phyloP scores from a whole-genome alignment of 768 basidiomycete species.

The Sporobolomyces pararoseus region DNA sequence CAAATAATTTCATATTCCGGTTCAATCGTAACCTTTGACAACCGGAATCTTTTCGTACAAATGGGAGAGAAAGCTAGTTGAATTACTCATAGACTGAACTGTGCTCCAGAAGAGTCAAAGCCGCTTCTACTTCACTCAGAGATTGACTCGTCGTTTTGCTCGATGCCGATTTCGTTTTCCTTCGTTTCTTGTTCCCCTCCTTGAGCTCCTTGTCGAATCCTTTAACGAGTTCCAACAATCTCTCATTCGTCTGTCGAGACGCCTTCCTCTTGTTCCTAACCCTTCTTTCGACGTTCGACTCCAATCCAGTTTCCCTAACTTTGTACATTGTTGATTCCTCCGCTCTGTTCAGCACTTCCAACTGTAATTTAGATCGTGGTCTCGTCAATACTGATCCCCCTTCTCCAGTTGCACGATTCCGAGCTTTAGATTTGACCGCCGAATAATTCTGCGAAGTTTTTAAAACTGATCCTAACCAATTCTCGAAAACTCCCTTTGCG shows the following conservation, averaged over 20 bases:
- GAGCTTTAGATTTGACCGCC: background rate
- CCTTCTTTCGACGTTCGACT: background rate
- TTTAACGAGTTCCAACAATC: background rate
- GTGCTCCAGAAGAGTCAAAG: background rate
- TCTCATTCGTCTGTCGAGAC: background rate
- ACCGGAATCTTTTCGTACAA: too few species aligned
- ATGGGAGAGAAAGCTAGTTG: too few species aligned
- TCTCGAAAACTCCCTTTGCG: too few species aligned
- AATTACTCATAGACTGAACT: background rate
- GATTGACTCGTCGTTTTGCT: background rate
- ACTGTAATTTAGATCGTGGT: background rate
- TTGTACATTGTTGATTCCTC: conserved; percentile 4
- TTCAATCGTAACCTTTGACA: too few species aligned
- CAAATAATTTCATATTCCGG: too few species aligned
- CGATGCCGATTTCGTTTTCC: too few species aligned
- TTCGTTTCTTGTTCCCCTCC: too few species aligned
- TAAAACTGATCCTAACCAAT: background rate
- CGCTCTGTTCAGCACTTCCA: conserved; percentile 13
- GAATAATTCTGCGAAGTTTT: background rate
- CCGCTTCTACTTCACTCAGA: background rate
- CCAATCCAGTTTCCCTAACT: background rate
- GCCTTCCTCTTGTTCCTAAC: background rate
- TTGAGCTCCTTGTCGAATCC: background rate
- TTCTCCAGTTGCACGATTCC: background rate
- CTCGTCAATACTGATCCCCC: background rate